Evolutionary conservation across 2,329 filamentous ascomycete species (phyloP).

Genomic region (Xylaria sp.): DNA sequence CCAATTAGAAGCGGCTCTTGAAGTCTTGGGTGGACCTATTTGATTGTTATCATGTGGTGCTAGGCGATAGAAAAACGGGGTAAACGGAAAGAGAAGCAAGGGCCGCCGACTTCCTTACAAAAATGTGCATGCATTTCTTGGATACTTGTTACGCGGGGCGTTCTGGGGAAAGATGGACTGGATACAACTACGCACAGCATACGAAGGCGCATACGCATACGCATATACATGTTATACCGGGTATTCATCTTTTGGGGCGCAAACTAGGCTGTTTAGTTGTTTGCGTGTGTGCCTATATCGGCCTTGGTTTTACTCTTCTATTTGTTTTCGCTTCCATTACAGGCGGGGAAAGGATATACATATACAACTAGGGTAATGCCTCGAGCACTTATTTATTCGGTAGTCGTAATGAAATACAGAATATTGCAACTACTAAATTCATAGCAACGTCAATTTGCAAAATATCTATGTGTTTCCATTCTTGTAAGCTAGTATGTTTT

Average conservation of each 20-base stretch:
- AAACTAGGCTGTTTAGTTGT: not conserved
- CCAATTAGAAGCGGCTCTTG: not conserved
- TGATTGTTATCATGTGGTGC: conserved; percentile 2
- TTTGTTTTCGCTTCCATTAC: not conserved
- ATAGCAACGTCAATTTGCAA: not conserved
- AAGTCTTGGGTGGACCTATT: not conserved
- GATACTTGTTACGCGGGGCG: not conserved
- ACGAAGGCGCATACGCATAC: conserved; percentile 17
- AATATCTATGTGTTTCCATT: not conserved
- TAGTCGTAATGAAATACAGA: not conserved
- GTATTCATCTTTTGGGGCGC: not conserved
- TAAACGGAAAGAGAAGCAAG: not conserved
- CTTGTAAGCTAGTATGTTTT: not conserved
- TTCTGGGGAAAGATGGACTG: not conserved
- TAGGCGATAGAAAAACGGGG: conserved; percentile 1
- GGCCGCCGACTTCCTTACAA: not conserved
- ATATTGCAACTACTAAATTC: not conserved
- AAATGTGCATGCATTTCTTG: not conserved
- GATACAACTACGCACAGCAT: conserved; percentile 5
- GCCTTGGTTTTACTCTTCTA: not conserved
- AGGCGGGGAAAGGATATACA: not conserved
- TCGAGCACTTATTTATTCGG: not conserved
- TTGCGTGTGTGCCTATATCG: not conserved
- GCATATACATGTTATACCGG: conserved; percentile 13
- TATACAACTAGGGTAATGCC: not conserved